Base-by-base conservation (phyloP, 2,329 filamentous ascomycete species). In the Alternaria ventricosa region DNA sequence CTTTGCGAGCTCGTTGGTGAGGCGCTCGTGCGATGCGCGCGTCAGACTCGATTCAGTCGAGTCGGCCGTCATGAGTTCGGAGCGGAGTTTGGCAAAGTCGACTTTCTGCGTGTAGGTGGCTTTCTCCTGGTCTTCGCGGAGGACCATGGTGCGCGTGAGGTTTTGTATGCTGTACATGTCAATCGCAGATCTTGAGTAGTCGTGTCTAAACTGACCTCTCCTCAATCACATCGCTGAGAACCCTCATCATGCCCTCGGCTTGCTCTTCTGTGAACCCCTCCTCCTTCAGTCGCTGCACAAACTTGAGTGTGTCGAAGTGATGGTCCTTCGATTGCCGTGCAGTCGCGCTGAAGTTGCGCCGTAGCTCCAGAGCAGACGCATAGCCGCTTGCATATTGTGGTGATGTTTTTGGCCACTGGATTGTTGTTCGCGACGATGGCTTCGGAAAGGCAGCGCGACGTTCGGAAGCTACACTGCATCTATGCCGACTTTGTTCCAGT, bases 261-360 rank as follows among this genome's bases (percentile, higher is more conserved):
- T 99, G 96, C 71, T 94, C 92, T 80, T 98, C 95, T 23, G 93
- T 97, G 80, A 98, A 97, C 0, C 96, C 96, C 79, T 99, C 96
- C 70, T 88, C 88, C 79, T 95, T 90, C 44, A 99, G 85, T 56
- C 93, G 87, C 82, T 97, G 93, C 43, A 99, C 94, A 78, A 99
- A 97, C 83, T 97, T 97, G 66, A 99, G 87, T 1, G 96, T 99
- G 81, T 99, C 96, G 78, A 99, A 99, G 81, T 99, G 94, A 81
- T 99, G 96, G 75, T 97, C 94, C 68, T 92, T 88, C 56, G 80
- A 78, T 55, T 83, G 86, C 41, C 82, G 74, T 3, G 87, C 78
- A 1, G 92, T 91, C 36, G 89, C 87, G 79, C 94, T 91, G 78
- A 97, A 95, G 58, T 69, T 57, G 57, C 81, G 76, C 23, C 67